Base-by-base conservation (phyloP, 2,329 filamentous ascomycete species). In the Scedosporium aurantiacum region DNA sequence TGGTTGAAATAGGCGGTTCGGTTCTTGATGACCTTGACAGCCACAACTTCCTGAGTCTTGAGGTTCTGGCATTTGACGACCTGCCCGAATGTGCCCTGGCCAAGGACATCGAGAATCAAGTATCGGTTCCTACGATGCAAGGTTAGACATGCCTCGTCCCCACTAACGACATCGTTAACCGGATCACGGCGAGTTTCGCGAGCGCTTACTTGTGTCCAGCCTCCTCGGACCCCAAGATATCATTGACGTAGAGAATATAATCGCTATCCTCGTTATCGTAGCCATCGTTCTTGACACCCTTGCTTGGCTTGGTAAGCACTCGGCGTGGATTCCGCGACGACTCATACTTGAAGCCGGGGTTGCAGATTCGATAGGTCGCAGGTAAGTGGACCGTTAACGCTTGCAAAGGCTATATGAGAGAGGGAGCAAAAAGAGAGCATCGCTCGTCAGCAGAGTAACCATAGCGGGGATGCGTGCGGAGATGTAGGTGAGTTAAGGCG, bases 241-340 rank as follows among this genome's bases (percentile, higher is more conserved):
- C 94, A 73, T 99, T 99, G 68, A 99, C 94, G 69, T 97, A 99
- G 67, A 99, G 84, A 70, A 99, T 99, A 72, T 99, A 99, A 71
- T 99, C 94, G 73, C 94, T 97, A 68, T 99, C 94, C 73, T 99
- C 94, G 67, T 99, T 99, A 71, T 99, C 94, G 70, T 94, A 99
- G 3, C 94, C 94, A 76, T 99, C 94, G 70, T 99, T 99, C 81
- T 99, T 99, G 64, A 90, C 85, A 14, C 94, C 94, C 76, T 99
- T 99, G 82, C 94, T 97, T 6, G 94, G 94, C 75, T 99, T 99
- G 16, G 94, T 99, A 66, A 99, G 81, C 58, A 99, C 94, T 73
- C 94, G 85, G 64, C 94, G 89, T 45, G 94, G 94, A 71, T 99
- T 99, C 66, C 94, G 85, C 60, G 94, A 97, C 16, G 94, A 97